Evolutionary conservation across 306 rosid species (phyloP).

Genomic region (Cicer judaicum): DNA sequence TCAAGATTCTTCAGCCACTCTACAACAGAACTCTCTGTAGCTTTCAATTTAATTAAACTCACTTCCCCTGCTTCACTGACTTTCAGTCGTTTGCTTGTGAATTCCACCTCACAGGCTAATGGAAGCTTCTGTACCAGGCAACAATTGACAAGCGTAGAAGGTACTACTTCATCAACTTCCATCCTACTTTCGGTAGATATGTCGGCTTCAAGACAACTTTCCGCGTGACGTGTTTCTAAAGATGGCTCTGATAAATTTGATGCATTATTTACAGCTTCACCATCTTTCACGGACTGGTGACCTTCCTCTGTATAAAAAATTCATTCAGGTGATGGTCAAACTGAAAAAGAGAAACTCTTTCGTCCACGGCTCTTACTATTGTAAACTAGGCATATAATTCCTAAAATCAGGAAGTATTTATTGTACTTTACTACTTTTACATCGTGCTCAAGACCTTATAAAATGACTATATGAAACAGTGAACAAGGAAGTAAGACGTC

Average conservation of each 20-base stretch:
- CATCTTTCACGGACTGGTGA: constrained; percentile 42
- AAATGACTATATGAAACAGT: constrained; percentile 22
- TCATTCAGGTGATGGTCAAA: constrained; percentile 12
- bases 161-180: constrained; percentile 44
- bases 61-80: constrained; percentile 48
- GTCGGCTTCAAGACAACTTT: constrained; percentile 41
- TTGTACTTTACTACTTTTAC: not conserved
- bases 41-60: constrained; percentile 47
- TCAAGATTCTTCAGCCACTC: constrained; percentile 67
- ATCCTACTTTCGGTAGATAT: constrained; percentile 19
- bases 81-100: constrained; percentile 58
- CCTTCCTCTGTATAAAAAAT: constrained; percentile 29
- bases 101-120: constrained; percentile 39
- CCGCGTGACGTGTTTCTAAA: constrained; percentile 10
- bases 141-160: constrained; percentile 46
- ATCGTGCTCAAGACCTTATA: constrained; percentile 18
- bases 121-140: constrained; percentile 40
- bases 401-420: constrained; percentile 11
- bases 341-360: constrained; percentile 25
- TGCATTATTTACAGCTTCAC: constrained; percentile 37
- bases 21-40: constrained; percentile 65
- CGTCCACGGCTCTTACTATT: constrained; percentile 13
- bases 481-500: constrained; percentile 9
- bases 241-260: constrained; percentile 45
- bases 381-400: constrained; percentile 14